phyloP scores from a whole-genome alignment of 2,329 filamentous ascomycete genomes.

The Pseudogymnoascus sp. region DNA sequence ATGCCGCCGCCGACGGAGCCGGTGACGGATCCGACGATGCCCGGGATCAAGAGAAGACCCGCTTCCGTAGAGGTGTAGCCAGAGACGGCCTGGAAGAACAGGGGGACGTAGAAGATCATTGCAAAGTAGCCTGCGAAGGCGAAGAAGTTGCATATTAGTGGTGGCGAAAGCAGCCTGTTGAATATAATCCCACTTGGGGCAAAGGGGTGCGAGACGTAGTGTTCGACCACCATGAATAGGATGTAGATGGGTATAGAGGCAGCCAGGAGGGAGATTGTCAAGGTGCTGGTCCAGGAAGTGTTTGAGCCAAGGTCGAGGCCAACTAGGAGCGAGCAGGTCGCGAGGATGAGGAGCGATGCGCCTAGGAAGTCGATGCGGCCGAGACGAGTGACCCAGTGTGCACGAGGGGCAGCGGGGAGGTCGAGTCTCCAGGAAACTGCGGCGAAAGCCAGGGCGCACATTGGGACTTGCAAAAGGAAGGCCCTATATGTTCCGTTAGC shows the following conservation, averaged over 20 bases:
- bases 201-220: constrained; percentile 64
- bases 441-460: constrained; percentile 60
- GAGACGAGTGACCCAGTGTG: constrained; percentile 61
- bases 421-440: constrained; percentile 58
- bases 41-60: constrained; percentile 61
- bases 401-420: constrained; percentile 51
- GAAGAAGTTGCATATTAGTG: constrained; percentile 69
- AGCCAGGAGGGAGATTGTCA: constrained; percentile 53
- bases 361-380: constrained; percentile 67
- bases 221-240: constrained; percentile 65
- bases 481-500: constrained; percentile 42
- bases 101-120: constrained; percentile 64
- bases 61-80: constrained; percentile 57
- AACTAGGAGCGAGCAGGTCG: constrained; percentile 59
- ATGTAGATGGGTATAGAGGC: constrained; percentile 54
- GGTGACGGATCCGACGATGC: constrained; percentile 53
- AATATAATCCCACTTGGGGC: constrained; percentile 70
- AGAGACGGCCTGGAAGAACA: constrained; percentile 71
- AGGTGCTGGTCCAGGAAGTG: constrained; percentile 55
- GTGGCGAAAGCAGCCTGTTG: constrained; percentile 57
- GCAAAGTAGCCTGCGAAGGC: constrained; percentile 52
- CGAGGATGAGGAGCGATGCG: constrained; percentile 57
- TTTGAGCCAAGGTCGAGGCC: constrained; percentile 71
- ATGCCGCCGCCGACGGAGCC: constrained; percentile 61
- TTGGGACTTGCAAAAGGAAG: constrained; percentile 64